Evolutionary conservation across 768 basidiomycete species (phyloP), one percentile per base, ranked within the genome.

Genomic region (Rhodotorula paludigena): DNA sequence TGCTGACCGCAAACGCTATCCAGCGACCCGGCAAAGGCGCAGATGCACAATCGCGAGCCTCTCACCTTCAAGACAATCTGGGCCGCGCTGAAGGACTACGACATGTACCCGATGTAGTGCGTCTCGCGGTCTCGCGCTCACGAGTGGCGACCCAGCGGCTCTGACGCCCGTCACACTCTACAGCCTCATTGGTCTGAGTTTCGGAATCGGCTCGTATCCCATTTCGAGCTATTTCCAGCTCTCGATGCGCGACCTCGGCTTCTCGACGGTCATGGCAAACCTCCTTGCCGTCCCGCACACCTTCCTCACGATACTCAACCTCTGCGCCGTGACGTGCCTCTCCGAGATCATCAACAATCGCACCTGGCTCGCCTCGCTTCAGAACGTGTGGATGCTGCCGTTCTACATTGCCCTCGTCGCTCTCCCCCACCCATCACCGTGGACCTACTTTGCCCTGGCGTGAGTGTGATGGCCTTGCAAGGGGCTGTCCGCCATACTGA

Each of bases 81-180:
- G 66, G 66, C 68, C 38, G 71, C 70, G n/a, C 28, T 78, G 30
- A 66, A 42, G 18, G 77, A 79, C 61, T 77, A 71, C 64, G 73
- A 79, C 54, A 62, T 78, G 61, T 77, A 45, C 49, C 79, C 79
- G 0, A 54, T 79, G 11, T 79, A 79, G 61, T 12, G 74, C 48
- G 75, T 80, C n/a, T n/a, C n/a, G n/a, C 60, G 78, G 78, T 15
- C 38, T 80, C 8, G 44, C 73, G 15, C 78, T 78, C 60, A 77
- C 12, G 3, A 49, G 25, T 32, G n/a, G n/a, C n/a, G n/a, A n/a
- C 30, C 48, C 5, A 11, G 10, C 48, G 10, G 12, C 32, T 15
- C 11, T 7, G 4, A 42, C 15, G 41, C 41, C 41, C 5, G 10
- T 5, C 25, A 2, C 45, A 14, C 45, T 21, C 45, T 28, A 20